phyloP scores from a whole-genome alignment of 1,284 basidiomycete genomes.

The Cutaneotrichosporon sp. region DNA sequence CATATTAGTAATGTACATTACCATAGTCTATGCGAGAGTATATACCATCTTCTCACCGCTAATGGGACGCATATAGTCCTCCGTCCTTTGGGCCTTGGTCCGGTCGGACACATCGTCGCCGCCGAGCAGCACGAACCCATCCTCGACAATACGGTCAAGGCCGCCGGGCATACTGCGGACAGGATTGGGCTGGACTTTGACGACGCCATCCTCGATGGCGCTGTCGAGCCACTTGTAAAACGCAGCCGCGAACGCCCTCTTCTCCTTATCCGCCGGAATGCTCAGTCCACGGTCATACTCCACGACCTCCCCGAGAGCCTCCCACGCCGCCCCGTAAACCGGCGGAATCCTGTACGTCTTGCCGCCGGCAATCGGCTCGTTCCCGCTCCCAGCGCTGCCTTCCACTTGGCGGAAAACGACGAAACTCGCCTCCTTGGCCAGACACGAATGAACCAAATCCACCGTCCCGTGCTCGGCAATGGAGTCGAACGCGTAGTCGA shows the following conservation, averaged over 20 bases:
- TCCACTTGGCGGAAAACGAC: neutral
- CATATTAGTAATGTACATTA: no score
- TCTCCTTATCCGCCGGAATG: conserved; percentile 1
- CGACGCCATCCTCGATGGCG: no score
- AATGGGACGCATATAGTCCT: conserved; percentile 10
- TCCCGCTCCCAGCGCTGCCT: no score
- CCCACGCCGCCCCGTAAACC: conserved; percentile 15
- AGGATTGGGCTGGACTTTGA: conserved; percentile 13
- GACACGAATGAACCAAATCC: neutral
- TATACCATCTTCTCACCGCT: conserved; percentile 14
- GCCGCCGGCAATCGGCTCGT: no score
- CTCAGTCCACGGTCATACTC: conserved; percentile 3
- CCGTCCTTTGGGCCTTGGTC: neutral
- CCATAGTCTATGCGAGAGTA: no score
- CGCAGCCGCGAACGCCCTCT: conserved; percentile 4
- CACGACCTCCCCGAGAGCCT: conserved; percentile 11
- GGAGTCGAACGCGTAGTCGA: conserved; percentile 8
- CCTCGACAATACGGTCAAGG: conserved; percentile 3
- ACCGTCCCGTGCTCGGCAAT: conserved; percentile 10
- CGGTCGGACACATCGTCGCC: neutral
- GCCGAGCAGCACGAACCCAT: conserved; percentile 11
- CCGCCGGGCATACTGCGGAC: conserved; percentile 9
- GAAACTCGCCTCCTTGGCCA: neutral
- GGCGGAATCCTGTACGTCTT: neutral
- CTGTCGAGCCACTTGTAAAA: conserved; percentile 3